Evolutionary conservation across 2,329 filamentous ascomycete species (phyloP).

Genomic region (Zymoseptoria brevis): DNA sequence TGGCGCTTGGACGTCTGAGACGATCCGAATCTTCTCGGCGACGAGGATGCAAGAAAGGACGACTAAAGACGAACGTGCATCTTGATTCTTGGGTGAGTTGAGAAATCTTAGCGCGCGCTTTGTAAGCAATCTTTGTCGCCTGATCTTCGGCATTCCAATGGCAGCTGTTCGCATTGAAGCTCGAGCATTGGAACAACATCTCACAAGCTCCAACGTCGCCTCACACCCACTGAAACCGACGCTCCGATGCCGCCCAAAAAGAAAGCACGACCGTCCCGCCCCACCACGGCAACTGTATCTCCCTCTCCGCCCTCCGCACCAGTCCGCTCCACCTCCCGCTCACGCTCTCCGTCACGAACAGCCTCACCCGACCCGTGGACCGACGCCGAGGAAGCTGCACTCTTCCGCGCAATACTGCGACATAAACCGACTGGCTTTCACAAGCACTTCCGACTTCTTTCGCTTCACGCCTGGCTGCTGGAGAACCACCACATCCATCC

Average conservation of each 20-base stretch:
- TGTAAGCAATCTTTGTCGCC: no score
- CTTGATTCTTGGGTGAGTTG: no score
- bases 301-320: conserved; percentile 6
- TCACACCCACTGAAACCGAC: background rate
- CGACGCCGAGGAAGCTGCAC: conserved; percentile 84
- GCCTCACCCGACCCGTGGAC: conserved; percentile 66
- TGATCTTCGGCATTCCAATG: background rate
- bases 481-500: conserved; percentile 30
- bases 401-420: conserved; percentile 85
- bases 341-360: background rate
- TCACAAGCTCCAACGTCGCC: background rate
- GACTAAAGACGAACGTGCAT: no score
- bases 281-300: conserved; percentile 47
- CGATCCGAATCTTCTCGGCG: no score
- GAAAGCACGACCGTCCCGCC: conserved; percentile 49
- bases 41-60: no score
- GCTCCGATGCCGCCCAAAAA: conserved; percentile 61
- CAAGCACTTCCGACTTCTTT: conserved; percentile 87
- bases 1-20: no score
- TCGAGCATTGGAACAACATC: background rate
- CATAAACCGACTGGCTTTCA: conserved; percentile 98
- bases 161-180: background rate
- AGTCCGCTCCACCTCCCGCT: background rate
- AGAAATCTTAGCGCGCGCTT: no score
- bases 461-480: conserved; percentile 46